These are phyloP conservation scores for Brassica hybrid DNA, from an alignment of 441 rosid genomes.

Conservation along the genomic window DNA sequence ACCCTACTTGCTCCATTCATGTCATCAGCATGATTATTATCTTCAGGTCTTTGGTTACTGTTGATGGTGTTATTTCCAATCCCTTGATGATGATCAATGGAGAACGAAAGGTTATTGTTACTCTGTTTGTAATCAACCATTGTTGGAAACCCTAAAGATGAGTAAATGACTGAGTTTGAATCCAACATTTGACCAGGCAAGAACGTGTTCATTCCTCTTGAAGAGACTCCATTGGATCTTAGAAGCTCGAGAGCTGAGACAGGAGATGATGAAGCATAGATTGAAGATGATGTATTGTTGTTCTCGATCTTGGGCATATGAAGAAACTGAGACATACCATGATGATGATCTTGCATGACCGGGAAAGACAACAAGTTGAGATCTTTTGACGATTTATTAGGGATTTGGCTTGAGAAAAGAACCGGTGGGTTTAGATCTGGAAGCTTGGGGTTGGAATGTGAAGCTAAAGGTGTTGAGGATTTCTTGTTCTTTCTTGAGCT, in stretches of 20 bases:
- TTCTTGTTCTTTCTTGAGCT: slow-evolving; percentile 91
- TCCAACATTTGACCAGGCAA: slow-evolving; percentile 56
- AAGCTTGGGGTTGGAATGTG: slow-evolving; percentile 45
- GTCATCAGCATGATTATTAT: slow-evolving; percentile 41
- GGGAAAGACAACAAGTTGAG: slow-evolving; percentile 70
- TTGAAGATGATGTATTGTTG: slow-evolving; percentile 44
- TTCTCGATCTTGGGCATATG: slow-evolving; percentile 49
- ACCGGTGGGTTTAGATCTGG: slow-evolving; percentile 76
- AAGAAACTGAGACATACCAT: slow-evolving; percentile 47
- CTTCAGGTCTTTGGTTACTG: slow-evolving; percentile 41
- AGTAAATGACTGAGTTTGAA: slow-evolving; percentile 52
- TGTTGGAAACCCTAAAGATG: slow-evolving; percentile 57
- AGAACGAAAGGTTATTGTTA: slow-evolving; percentile 49
- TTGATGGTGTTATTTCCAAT: slow-evolving; percentile 47
- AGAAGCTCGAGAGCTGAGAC: slow-evolving; percentile 69
- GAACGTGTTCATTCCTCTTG: slow-evolving; percentile 54
- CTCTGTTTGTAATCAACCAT: slow-evolving; percentile 69
- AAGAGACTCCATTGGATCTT: slow-evolving; percentile 45
- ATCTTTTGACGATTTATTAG: slow-evolving; percentile 64
- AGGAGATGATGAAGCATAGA: slow-evolving; percentile 45
- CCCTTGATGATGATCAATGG: slow-evolving; percentile 59
- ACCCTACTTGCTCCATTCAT: slow-evolving; percentile 60
- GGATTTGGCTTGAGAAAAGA: slow-evolving; percentile 62
- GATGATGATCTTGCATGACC: slow-evolving; percentile 51
- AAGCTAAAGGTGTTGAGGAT: slow-evolving; percentile 46